Percentiles rank a stretch among this genome's conserved stretches.
Conservation (phyloP, 306 rosid genomes). For the Purshia tridentata region DNA sequence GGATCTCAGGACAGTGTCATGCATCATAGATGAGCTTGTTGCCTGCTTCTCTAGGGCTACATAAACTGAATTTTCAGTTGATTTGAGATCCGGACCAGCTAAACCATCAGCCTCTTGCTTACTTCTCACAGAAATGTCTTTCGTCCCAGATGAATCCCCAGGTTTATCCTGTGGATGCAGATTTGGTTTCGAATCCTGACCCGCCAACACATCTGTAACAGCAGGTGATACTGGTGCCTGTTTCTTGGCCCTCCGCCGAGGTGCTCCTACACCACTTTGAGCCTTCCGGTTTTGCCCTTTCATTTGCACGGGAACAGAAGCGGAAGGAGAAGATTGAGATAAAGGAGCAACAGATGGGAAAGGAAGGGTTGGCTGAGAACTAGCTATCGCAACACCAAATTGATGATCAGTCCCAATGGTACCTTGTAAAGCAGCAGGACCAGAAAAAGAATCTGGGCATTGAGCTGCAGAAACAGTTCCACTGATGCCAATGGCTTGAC, state of each 20-base stretch:
- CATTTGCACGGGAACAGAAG: slow-evolving; percentile 42
- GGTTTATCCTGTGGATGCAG: slow-evolving; percentile 35
- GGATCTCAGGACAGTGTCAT: slow-evolving; percentile 33
- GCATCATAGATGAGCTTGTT: slow-evolving; percentile 34
- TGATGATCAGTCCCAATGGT: slow-evolving; percentile 32
- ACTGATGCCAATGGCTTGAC: slow-evolving; percentile 40
- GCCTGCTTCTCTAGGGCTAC: slow-evolving; percentile 39
- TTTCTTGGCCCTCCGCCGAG: slow-evolving; percentile 87
- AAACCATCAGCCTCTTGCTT: slow-evolving; percentile 43
- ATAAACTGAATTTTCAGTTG: slow-evolving; percentile 36
- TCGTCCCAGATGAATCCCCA: slow-evolving; percentile 36
- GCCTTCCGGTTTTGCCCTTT: slow-evolving; percentile 57
- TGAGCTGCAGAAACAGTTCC: slow-evolving; percentile 41
- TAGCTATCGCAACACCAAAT: slow-evolving; percentile 41
- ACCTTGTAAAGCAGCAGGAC: slow-evolving; percentile 44
- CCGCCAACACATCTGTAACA: slow-evolving; percentile 43
- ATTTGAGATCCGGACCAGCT: slow-evolving; percentile 35
- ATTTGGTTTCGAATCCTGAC: slow-evolving; percentile 43
- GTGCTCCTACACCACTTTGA: slow-evolving; percentile 55
- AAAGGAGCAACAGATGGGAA: slow-evolving; percentile 43
- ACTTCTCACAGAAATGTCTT: slow-evolving; percentile 20
- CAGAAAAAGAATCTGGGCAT: slow-evolving; percentile 37
- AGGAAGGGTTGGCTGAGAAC: slow-evolving; percentile 43
- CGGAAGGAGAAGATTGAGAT: slow-evolving; percentile 49
- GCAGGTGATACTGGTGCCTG: slow-evolving; percentile 38